Conservation (phyloP, 2,329 filamentous ascomycete genomes). For the Colletotrichum godetiae region DNA sequence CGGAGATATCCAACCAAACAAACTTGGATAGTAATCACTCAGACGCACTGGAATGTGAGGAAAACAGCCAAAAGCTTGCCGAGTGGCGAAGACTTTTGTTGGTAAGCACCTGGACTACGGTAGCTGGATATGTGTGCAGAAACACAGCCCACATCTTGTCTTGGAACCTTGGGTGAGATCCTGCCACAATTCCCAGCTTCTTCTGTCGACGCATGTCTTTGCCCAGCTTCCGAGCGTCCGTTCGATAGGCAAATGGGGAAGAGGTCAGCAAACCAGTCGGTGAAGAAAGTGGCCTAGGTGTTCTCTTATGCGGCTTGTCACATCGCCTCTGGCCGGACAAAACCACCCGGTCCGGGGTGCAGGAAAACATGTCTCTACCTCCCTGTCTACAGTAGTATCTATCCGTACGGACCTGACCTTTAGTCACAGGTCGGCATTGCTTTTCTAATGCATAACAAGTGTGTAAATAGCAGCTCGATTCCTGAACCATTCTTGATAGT, state of each 20-base stretch:
- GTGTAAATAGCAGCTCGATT: background rate
- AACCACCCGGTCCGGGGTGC: conserved; percentile 16
- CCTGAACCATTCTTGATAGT: background rate
- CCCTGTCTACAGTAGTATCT: background rate
- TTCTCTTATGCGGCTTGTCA: conserved; percentile 2
- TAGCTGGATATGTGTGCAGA: background rate
- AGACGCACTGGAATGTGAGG: background rate
- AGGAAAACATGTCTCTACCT: conserved; percentile 16
- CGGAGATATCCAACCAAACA: background rate
- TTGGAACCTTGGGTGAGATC: background rate
- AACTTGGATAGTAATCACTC: background rate
- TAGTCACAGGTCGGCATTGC: background rate
- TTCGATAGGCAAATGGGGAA: background rate
- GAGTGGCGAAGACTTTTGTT: background rate
- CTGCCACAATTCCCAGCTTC: background rate
- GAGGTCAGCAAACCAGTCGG: background rate
- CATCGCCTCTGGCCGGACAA: conserved; percentile 11
- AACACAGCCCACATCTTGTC: background rate
- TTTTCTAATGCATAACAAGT: background rate
- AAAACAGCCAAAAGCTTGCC: background rate
- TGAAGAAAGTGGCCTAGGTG: background rate
- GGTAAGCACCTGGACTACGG: background rate
- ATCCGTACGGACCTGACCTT: background rate
- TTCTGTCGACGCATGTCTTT: background rate
- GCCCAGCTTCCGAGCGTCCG: background rate